These are phyloP conservation scores for Coemansia sp. DNA, from an alignment of 192 early-diverging fungal species.

Conservation along the genomic window DNA sequence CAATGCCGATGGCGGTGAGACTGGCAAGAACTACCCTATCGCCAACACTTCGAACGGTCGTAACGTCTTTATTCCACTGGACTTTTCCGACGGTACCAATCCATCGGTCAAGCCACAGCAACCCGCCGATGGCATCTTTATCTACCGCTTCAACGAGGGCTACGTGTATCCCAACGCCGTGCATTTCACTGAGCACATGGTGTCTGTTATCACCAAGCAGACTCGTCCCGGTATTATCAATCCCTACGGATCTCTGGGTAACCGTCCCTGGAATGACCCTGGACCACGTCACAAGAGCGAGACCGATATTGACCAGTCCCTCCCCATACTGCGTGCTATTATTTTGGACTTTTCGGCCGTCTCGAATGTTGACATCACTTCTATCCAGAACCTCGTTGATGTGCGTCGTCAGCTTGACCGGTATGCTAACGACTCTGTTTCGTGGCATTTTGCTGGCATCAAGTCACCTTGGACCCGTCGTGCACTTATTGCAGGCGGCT, in stretches of 20 bases:
- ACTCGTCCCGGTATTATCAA: slow-evolving; percentile 47
- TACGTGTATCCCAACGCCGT: slow-evolving; percentile 50
- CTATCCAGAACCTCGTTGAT: slow-evolving; percentile 71
- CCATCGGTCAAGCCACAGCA: slow-evolving; percentile 21
- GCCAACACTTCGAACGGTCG: slow-evolving; percentile 18
- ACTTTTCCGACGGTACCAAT: slow-evolving; percentile 37
- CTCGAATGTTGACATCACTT: slow-evolving; percentile 75
- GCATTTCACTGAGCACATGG: slow-evolving; percentile 51
- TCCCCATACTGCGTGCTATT: slow-evolving; percentile 61
- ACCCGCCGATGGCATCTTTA: slow-evolving; percentile 35
- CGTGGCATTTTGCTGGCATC: slow-evolving; percentile 56
- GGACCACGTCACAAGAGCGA: slow-evolving; percentile 43
- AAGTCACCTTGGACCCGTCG: slow-evolving; percentile 40
- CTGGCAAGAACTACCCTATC: too few relatives aligned
- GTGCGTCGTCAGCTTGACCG: slow-evolving; percentile 55
- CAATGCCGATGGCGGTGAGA: background rate
- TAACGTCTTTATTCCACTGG: slow-evolving; percentile 69
- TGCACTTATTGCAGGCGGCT: slow-evolving; percentile 39
- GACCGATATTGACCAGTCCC: slow-evolving; percentile 34
- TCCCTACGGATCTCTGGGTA: slow-evolving; percentile 40
- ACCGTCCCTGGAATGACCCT: slow-evolving; percentile 60
- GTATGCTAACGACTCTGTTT: slow-evolving; percentile 47
- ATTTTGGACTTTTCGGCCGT: slow-evolving; percentile 82
- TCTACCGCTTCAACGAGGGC: slow-evolving; percentile 48
- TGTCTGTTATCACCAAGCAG: slow-evolving; percentile 48